Conservation (phyloP, 2,329 filamentous ascomycete genomes). For the Monosporascus sp. region DNA sequence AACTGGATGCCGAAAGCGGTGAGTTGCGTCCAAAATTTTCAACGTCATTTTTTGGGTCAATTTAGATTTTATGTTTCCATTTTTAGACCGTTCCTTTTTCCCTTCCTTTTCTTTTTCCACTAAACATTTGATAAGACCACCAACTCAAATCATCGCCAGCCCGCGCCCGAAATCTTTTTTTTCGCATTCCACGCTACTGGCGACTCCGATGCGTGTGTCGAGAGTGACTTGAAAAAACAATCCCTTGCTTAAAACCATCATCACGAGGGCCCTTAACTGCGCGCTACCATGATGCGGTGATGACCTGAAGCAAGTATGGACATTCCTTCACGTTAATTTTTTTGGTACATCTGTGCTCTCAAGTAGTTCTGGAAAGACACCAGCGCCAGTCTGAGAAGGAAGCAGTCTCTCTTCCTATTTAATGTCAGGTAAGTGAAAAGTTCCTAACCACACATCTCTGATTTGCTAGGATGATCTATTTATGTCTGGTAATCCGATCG, state of each 20-base stretch:
- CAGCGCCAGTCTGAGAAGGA: conserved; percentile 4
- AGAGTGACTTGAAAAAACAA: conserved; percentile 43
- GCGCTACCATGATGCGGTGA: conserved; percentile 62
- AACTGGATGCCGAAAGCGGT: background rate
- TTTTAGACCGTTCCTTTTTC: conserved; percentile 11
- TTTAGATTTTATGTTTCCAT: conserved; percentile 8
- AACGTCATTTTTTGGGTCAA: conserved; percentile 5
- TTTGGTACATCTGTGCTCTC: background rate
- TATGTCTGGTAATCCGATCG: conserved; percentile 26
- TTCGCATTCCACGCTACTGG: conserved; percentile 36
- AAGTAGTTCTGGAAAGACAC: background rate
- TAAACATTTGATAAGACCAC: conserved; percentile 35
- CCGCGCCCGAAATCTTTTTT: conserved; percentile 11
- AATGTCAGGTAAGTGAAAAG: conserved; percentile 8
- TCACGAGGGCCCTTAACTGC: conserved; percentile 58
- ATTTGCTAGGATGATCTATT: conserved; percentile 22
- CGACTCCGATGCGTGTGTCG: conserved; percentile 50
- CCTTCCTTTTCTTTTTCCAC: conserved; percentile 24
- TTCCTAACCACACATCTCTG: conserved; percentile 1
- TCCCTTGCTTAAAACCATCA: conserved; percentile 63
- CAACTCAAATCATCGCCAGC: conserved; percentile 39
- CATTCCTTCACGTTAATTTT: conserved; percentile 28
- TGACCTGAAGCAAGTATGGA: conserved; percentile 61
- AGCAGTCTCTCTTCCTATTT: background rate
- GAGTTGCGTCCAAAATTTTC: conserved; percentile 10